Evolutionary conservation across 257 asterid genomes (phyloP).

Genomic region (Solanum bukasovii): DNA sequence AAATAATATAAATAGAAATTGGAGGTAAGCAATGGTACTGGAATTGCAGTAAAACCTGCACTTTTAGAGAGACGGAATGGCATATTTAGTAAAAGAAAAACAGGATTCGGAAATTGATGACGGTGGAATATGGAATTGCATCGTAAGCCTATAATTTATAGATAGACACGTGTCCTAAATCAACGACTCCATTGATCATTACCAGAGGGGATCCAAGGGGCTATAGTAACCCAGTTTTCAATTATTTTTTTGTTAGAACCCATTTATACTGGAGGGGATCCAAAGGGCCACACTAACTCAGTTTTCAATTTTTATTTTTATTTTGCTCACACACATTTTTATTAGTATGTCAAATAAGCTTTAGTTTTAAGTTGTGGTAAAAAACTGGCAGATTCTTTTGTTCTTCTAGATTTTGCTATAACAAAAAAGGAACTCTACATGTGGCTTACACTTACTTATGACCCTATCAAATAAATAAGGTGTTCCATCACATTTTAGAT

Average conservation of each 20-base stretch:
- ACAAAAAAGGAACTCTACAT: background rate
- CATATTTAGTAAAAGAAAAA: background rate
- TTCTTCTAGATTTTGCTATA: background rate
- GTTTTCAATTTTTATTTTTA: background rate
- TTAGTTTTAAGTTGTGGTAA: background rate
- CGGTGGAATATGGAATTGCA: background rate
- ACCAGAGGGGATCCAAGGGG: background rate
- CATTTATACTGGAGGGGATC: background rate
- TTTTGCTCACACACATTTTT: background rate
- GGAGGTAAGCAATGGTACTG: background rate
- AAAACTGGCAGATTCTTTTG: background rate
- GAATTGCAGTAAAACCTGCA: background rate
- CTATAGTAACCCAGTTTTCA: background rate
- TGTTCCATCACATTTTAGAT: background rate
- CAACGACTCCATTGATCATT: background rate
- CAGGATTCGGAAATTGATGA: background rate
- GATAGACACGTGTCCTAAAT: background rate
- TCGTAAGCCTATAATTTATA: background rate
- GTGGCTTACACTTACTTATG: background rate
- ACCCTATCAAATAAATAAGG: background rate
- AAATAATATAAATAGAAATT: background rate
- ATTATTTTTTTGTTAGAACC: too few species aligned
- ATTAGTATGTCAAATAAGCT: background rate
- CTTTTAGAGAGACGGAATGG: background rate
- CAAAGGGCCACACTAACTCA: background rate